phyloP scores from a whole-genome alignment of 1,139 yeast species.

The Yamadazyma jaroonii region DNA sequence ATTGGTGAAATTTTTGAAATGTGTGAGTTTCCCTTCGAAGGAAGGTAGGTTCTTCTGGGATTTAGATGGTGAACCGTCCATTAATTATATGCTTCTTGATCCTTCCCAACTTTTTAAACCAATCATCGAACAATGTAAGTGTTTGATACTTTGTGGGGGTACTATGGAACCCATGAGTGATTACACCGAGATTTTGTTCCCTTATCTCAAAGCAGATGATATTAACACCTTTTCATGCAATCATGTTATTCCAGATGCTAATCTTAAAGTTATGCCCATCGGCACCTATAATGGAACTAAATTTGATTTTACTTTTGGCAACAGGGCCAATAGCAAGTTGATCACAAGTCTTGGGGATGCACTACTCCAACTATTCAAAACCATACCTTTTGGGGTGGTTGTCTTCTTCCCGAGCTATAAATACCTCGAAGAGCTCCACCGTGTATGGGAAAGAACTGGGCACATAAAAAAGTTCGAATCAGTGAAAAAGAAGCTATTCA shows the following conservation, averaged over 20 bases:
- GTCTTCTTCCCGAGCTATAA: conserved; percentile 84
- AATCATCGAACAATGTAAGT: conserved; percentile 61
- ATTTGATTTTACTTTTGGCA: conserved; percentile 70
- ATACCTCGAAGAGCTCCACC: conserved; percentile 53
- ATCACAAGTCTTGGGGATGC: conserved; percentile 53
- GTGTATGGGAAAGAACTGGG: conserved; percentile 47
- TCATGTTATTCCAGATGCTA: conserved; percentile 75
- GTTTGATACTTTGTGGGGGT: conserved; percentile 88
- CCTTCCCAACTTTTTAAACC: conserved; percentile 72
- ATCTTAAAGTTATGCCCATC: conserved; percentile 61
- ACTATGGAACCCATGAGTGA: conserved; percentile 92
- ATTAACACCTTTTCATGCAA: conserved; percentile 70
- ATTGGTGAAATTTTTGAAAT: conserved; percentile 60
- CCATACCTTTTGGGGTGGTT: conserved; percentile 74
- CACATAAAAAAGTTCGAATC: conserved; percentile 30
- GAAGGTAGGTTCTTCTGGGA: conserved; percentile 85
- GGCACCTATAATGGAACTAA: conserved; percentile 18
- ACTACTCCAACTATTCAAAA: conserved; percentile 38
- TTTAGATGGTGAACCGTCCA: conserved; percentile 25
- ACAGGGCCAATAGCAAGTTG: conserved; percentile 48
- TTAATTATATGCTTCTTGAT: conserved; percentile 76
- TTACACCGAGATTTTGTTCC: conserved; percentile 63
- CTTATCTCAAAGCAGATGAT: conserved; percentile 40
- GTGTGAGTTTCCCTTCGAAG: conserved; percentile 68
- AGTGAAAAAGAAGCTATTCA: conserved; percentile 44